These are phyloP conservation scores for Arthromyces matolae DNA, from an alignment of 768 basidiomycete genomes.

Conservation along the genomic window DNA sequence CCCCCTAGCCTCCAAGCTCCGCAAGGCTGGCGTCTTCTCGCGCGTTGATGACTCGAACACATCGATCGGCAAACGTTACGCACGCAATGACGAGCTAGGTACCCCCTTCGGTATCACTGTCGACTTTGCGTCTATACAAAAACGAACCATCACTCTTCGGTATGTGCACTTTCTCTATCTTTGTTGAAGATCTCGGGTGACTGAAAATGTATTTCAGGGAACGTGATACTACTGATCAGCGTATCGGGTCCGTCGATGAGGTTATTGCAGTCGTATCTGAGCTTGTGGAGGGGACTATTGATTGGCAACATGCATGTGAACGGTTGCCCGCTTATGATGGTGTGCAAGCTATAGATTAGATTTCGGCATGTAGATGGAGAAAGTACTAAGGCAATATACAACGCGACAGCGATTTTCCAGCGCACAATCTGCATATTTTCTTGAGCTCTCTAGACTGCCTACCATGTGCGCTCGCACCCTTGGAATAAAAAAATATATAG, in stretches of 20 bases:
- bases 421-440: too few relatives aligned
- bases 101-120: conserved; percentile 96
- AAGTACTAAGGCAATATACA: background rate
- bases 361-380: background rate
- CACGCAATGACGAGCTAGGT: conserved; percentile 96
- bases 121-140: conserved; percentile 91
- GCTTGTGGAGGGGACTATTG: conserved; percentile 68
- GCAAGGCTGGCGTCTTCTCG: conserved; percentile 84
- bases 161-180: conserved; percentile 38
- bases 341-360: conserved; percentile 73
- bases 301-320: conserved; percentile 74
- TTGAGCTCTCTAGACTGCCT: too few relatives aligned
- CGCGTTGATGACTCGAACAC: conserved; percentile 95
- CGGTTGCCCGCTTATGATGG: conserved; percentile 81
- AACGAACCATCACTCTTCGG: conserved; percentile 92
- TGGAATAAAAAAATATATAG: too few relatives aligned
- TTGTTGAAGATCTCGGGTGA: background rate
- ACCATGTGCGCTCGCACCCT: too few relatives aligned
- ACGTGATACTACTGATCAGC: conserved; percentile 90
- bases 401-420: too few relatives aligned
- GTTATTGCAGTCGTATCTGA: conserved; percentile 79
- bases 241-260: conserved; percentile 87
- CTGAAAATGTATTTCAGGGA: conserved; percentile 49
- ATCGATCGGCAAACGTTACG: conserved; percentile 94
- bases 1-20: conserved; percentile 74